A percentile compares a stretch with the other conserved stretches of the same genome.
These are phyloP conservation scores for Allantophomopsis cytisporea DNA, from an alignment of 2,329 filamentous ascomycete species.

Conservation along the genomic window DNA sequence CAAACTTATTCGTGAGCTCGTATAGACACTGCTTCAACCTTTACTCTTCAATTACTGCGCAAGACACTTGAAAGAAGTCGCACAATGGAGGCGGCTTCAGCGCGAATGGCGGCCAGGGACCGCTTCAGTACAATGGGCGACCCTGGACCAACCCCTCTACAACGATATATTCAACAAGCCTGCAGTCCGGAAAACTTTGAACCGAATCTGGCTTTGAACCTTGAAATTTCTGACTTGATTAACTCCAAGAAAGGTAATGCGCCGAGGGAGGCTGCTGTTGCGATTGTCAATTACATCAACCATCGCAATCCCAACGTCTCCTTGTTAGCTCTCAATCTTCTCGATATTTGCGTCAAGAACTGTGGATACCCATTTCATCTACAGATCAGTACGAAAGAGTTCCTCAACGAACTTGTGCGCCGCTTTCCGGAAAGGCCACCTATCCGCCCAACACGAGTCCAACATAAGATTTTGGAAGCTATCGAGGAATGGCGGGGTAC, in stretches of 20 bases:
- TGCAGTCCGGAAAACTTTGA: conserved; percentile 97
- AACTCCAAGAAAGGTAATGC: conserved; percentile 95
- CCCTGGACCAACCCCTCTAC: conserved; percentile 71
- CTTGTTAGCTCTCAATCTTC: conserved; percentile 75
- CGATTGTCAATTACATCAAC: conserved; percentile 91
- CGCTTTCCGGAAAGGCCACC: conserved; percentile 91
- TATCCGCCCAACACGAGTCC: conserved; percentile 72
- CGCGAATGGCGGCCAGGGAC: conserved; percentile 72
- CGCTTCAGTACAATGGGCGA: conserved; percentile 77
- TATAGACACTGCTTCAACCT: too few relatives aligned
- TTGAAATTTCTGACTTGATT: conserved; percentile 93
- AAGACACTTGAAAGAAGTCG: too few relatives aligned
- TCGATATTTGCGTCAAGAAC: conserved; percentile 99
- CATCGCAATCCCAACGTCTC: conserved; percentile 94
- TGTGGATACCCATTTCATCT: conserved; percentile 98
- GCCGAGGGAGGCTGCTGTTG: conserved; percentile 85
- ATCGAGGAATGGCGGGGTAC: conserved; percentile 98
- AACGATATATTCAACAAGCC: conserved; percentile 90
- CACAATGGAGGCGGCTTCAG: conserved; percentile 77
- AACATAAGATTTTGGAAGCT: conserved; percentile 83
- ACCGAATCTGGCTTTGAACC: conserved; percentile 88
- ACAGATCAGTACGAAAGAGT: conserved; percentile 97
- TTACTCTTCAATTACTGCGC: too few relatives aligned
- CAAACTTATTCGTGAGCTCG: too few relatives aligned
- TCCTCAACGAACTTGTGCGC: conserved; percentile 93